phyloP scores from a whole-genome alignment of 176 grass and related monocot genomes.

The Cenchrus americanus region DNA sequence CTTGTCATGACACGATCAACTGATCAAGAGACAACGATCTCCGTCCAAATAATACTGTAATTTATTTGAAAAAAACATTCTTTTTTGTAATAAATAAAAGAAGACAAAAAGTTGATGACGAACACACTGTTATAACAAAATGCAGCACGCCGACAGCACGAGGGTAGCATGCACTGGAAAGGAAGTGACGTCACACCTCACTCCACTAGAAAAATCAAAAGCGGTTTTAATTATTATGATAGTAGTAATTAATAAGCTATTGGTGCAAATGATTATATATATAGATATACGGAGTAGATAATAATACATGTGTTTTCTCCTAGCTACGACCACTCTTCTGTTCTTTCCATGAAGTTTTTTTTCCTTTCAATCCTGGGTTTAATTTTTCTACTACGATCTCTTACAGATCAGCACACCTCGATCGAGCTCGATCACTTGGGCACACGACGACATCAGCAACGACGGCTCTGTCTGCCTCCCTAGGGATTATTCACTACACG shows the following conservation, averaged over 20 bases:
- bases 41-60: slow-evolving; percentile 17
- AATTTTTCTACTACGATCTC: not conserved
- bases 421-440: slow-evolving; percentile 10
- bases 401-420: not conserved
- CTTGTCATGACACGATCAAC: slow-evolving; percentile 37
- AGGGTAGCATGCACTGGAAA: not conserved
- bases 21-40: slow-evolving; percentile 47
- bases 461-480: slow-evolving; percentile 23
- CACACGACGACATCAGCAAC: not conserved
- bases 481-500: slow-evolving; percentile 56
- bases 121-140: not conserved
- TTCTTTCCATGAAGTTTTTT: not conserved
- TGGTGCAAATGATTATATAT: slow-evolving; percentile 37
- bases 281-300: slow-evolving; percentile 1
- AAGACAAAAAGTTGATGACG: not conserved
- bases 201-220: slow-evolving; percentile 46
- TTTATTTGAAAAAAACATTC: not conserved
- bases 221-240: not conserved
- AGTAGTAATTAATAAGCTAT: not conserved
- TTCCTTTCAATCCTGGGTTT: not conserved
- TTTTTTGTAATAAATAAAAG: not conserved
- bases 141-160: not conserved
- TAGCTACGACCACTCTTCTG: slow-evolving; percentile 30
- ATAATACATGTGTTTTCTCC: slow-evolving; percentile 27
- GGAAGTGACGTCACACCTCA: slow-evolving; percentile 51